phyloP scores from a whole-genome alignment of 2,329 filamentous ascomycete genomes.

The Phoma sp. region DNA sequence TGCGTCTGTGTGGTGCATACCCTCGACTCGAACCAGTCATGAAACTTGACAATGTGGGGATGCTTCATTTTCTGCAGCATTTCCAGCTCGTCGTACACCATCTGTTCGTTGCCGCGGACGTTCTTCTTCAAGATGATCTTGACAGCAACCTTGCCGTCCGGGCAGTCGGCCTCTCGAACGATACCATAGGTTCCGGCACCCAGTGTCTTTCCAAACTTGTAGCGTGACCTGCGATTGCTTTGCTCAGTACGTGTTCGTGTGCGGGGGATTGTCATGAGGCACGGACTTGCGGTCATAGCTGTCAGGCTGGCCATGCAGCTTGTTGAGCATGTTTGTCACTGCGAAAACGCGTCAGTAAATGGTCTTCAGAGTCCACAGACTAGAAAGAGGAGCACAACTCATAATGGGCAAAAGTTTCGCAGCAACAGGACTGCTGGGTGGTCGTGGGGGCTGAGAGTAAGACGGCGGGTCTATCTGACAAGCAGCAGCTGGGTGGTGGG shows the following conservation, averaged over 20 bases:
- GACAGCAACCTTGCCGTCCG: constrained; percentile 86
- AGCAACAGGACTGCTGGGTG: constrained; percentile 38
- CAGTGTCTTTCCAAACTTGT: constrained; percentile 90
- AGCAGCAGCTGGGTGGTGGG: constrained; percentile 38
- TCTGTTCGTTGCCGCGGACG: constrained; percentile 96
- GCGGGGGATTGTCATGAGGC: constrained; percentile 25
- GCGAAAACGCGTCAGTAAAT: constrained; percentile 26
- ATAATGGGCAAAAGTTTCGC: constrained; percentile 40
- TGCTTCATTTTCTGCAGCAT: constrained; percentile 92
- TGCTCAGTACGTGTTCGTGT: constrained; percentile 39
- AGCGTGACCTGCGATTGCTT: constrained; percentile 70
- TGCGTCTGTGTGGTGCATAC: constrained; percentile 58
- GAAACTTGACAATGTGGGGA: constrained; percentile 94
- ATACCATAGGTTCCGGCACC: constrained; percentile 98
- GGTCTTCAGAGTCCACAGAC: background rate
- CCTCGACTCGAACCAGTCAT: constrained; percentile 99
- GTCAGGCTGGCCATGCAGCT: constrained; percentile 94
- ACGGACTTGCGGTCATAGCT: constrained; percentile 97
- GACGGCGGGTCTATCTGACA: constrained; percentile 39
- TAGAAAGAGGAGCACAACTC: constrained; percentile 39
- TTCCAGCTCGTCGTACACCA: constrained; percentile 97
- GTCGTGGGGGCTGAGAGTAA: constrained; percentile 41
- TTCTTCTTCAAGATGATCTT: constrained; percentile 99
- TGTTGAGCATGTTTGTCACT: constrained; percentile 93
- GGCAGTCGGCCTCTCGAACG: constrained; percentile 90